Evolutionary conservation across 2,329 filamentous ascomycete species (phyloP), one percentile per base, ranked within the genome.

Genomic region (Sphaerulina vaccinii): DNA sequence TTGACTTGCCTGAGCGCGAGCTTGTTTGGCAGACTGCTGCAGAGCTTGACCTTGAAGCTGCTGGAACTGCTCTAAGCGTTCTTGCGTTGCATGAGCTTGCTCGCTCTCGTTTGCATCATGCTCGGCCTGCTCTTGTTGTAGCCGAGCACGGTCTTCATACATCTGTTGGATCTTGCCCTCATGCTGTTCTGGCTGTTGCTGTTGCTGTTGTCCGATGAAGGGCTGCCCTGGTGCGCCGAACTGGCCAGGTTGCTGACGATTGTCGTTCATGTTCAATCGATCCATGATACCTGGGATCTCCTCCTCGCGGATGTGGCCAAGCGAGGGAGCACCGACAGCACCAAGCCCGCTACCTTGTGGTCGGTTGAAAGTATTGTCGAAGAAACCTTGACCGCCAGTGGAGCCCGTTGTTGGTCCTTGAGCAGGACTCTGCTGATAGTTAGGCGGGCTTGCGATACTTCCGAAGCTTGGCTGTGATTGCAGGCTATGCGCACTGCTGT

Each of bases 391-490:
- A 9, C 54, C 49, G 27, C 51, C 47, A 24, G 39, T 49, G 45
- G 52, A 33, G 24, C 54, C 64, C n/a, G 56, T 43, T 5, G 61
- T 56, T 16, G 66, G 68, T 21, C 65, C 71, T 59, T 80, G 79
- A 65, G 75, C 83, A 52, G 77, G 77, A 56, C 82, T 78, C 47
- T 80, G 77, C 61, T 85, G 82, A 65, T 83, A 85, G 9, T 83
- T 63, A 19, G 55, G 51, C 52, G 91, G 90, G n/a, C 90, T 95
- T 2, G 89, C 85, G 60, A 99, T 95, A 71, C 88, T 96, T 15
- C 92, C 90, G 67, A 93, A 96, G 72, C 92, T 97, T 18, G 92
- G 92, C 71, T 99, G 93, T 68, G 90, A 96, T 67, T 99, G 93
- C 53, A 99, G 79, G 67, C 92, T 97, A 62, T 97, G 92, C 7